A percentile compares a stretch with the other conserved stretches of the same genome.
These are phyloP conservation scores for Flaveria robusta DNA, from an alignment of 129 eudicot species.

Conservation along the genomic window DNA sequence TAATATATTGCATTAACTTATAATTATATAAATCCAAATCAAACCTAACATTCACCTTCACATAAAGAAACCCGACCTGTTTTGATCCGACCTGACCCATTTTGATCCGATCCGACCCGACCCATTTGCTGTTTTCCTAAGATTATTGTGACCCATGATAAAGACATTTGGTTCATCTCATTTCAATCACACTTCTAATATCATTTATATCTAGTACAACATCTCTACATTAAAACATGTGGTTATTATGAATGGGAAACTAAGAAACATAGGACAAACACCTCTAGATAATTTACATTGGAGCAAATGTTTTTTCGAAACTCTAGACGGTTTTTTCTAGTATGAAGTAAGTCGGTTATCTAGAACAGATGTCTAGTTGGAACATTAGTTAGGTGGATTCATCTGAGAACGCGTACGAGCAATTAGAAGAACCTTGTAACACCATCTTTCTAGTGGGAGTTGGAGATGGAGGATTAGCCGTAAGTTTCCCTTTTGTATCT, in stretches of 20 bases:
- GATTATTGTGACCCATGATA: too few relatives aligned
- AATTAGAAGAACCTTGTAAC: slow-evolving; percentile 71
- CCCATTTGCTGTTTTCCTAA: too few relatives aligned
- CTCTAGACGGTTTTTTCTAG: background rate
- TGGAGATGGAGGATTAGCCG: slow-evolving; percentile 44
- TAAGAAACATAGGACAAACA: slow-evolving; percentile 25
- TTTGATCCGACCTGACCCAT: too few relatives aligned
- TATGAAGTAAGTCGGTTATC: slow-evolving; percentile 3
- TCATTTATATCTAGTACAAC: slow-evolving; percentile 1
- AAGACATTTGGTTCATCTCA: slow-evolving; percentile 8
- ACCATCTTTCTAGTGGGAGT: slow-evolving; percentile 50
- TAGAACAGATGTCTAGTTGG: background rate
- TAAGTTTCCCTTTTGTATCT: slow-evolving; percentile 51
- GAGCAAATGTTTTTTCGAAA: background rate
- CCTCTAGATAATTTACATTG: slow-evolving; percentile 1
- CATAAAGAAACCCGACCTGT: too few relatives aligned
- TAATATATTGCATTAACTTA: slow-evolving; percentile 38
- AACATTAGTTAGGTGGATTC: slow-evolving; percentile 52
- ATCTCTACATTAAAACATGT: slow-evolving; percentile 24
- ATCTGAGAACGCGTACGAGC: slow-evolving; percentile 86
- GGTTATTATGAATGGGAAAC: background rate
- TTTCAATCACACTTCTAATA: slow-evolving; percentile 27
- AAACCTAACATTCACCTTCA: slow-evolving; percentile 23
- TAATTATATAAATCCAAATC: slow-evolving; percentile 42
- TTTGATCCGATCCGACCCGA: too few relatives aligned